phyloP scores from a whole-genome alignment of 768 basidiomycete genomes.

The Leccinum subtestaceum region DNA sequence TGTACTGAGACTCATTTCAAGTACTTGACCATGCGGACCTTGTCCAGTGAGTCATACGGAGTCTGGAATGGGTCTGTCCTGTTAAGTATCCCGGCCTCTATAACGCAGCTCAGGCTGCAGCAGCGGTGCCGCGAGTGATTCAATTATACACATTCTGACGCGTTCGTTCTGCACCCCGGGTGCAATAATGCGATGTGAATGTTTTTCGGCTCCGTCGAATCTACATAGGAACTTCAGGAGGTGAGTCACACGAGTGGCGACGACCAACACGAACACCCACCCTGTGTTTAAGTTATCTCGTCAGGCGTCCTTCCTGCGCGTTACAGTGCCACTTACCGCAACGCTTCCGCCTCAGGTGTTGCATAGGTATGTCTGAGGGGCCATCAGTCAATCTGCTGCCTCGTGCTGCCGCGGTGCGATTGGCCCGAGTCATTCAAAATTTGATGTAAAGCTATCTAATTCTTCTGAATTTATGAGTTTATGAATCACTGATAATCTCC shows the following conservation, averaged over 20 bases:
- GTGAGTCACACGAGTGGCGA: conserved; percentile 16
- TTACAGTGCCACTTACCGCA: conserved; percentile 38
- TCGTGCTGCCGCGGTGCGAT: background rate
- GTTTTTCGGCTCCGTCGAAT: conserved; percentile 51
- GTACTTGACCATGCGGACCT: conserved; percentile 41
- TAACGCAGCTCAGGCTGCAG: conserved; percentile 52
- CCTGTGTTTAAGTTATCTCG: conserved; percentile 52
- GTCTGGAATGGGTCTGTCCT: conserved; percentile 36
- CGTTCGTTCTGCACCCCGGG: background rate
- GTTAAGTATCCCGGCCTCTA: conserved; percentile 49
- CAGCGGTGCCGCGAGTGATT: background rate
- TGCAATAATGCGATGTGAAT: conserved; percentile 41
- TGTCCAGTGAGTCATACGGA: conserved; percentile 39
- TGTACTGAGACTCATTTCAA: conserved; percentile 3
- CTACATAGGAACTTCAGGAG: conserved; percentile 22
- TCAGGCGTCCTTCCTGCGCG: conserved; percentile 63
- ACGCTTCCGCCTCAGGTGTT: background rate
- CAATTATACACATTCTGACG: background rate
- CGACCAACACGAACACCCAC: conserved; percentile 32
- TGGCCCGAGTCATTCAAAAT: background rate
- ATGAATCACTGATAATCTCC: no score
- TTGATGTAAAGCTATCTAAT: no score
- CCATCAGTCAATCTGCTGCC: background rate
- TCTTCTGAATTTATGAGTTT: no score
- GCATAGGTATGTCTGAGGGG: background rate